Conservation (phyloP, 495 filamentous ascomycete genomes). For the Trichoderma orchidacearum region DNA sequence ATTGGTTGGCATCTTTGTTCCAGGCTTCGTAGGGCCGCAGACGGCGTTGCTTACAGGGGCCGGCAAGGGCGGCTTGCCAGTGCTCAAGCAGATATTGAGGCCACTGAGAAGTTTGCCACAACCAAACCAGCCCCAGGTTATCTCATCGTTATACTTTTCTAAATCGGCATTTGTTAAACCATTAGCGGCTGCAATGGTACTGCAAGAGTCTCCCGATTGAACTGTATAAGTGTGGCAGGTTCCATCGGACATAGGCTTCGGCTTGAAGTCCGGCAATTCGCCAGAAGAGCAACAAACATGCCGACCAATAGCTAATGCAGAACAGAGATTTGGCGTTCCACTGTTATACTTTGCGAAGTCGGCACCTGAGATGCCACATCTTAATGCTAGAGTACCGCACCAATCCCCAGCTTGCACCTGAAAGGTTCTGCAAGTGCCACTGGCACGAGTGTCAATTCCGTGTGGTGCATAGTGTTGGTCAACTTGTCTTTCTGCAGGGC, state of each 20-base stretch:
- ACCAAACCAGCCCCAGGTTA: constrained; percentile 26
- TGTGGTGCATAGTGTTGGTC: no score
- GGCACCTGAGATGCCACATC: no score
- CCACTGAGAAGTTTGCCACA: constrained; percentile 15
- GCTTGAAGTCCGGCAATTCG: no score
- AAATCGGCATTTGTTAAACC: constrained; percentile 14
- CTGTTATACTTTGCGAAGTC: no score
- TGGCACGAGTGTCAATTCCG: no score
- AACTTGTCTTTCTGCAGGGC: no score
- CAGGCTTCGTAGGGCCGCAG: constrained; percentile 18
- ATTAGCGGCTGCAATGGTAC: constrained; percentile 3
- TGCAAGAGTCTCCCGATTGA: constrained; percentile 10
- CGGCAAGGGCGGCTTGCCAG: constrained; percentile 24
- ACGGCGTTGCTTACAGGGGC: constrained; percentile 18
- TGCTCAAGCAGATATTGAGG: constrained; percentile 24
- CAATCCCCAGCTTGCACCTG: no score
- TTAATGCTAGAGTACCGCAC: no score
- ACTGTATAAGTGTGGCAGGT: constrained; percentile 14
- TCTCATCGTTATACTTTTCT: constrained; percentile 18
- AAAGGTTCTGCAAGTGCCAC: no score
- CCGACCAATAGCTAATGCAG: no score
- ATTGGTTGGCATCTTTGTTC: no score
- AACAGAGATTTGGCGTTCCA: no score
- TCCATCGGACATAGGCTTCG: constrained; percentile 21
- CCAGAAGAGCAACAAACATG: background rate